phyloP scores from a whole-genome alignment of 371 early-diverging fungal species.

The Mucor ambiguus region DNA sequence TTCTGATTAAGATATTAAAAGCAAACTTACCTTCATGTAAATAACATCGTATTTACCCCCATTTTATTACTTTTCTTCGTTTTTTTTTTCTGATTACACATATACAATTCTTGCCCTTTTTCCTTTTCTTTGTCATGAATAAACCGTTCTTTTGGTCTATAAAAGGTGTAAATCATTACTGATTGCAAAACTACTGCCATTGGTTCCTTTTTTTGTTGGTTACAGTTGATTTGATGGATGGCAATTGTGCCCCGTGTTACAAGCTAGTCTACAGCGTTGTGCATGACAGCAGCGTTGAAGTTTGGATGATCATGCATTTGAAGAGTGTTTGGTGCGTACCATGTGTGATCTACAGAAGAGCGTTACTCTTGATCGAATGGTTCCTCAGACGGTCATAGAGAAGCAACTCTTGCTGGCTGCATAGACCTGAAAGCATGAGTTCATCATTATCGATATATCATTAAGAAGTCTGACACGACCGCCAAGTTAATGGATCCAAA shows the following conservation, averaged over 20 bases:
- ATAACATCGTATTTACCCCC: background rate
- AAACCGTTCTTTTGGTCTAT: background rate
- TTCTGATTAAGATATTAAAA: background rate
- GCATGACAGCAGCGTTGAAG: background rate
- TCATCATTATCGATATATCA: too few species aligned
- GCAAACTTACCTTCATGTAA: background rate
- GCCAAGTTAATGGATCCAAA: too few species aligned
- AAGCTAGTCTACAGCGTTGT: background rate
- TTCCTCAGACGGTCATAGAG: too few species aligned
- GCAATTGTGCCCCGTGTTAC: background rate
- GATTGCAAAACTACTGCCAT: background rate
- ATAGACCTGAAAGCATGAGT: too few species aligned
- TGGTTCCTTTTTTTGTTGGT: background rate
- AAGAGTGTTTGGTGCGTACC: too few species aligned
- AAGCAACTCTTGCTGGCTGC: too few species aligned
- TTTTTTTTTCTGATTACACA: constrained; percentile 4
- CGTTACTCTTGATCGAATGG: too few species aligned
- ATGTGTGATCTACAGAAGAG: too few species aligned
- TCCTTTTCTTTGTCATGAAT: background rate
- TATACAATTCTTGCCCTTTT: background rate
- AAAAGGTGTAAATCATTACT: too few species aligned
- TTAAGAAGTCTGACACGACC: too few species aligned
- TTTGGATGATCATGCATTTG: background rate
- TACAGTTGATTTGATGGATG: background rate
- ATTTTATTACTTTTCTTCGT: background rate